Conservation (phyloP, 176 grass and related monocot species). For the Poa pratensis region DNA sequence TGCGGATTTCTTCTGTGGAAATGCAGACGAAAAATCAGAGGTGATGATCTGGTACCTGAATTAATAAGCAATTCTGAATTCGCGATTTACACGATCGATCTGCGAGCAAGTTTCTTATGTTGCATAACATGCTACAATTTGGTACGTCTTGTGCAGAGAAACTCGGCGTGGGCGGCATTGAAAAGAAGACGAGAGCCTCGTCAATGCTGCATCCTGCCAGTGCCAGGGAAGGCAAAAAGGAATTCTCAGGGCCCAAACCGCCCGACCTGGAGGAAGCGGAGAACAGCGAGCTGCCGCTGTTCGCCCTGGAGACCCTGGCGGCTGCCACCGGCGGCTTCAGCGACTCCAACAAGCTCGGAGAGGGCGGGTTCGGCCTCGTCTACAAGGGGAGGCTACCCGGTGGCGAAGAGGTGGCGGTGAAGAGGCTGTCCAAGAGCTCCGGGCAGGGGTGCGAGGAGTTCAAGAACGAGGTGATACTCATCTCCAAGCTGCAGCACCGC, state of each 20-base stretch:
- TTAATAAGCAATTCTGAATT: neutral
- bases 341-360: constrained; percentile 66
- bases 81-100: neutral
- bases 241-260: constrained; percentile 48
- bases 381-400: constrained; percentile 68
- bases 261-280: constrained; percentile 52
- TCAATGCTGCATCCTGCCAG: neutral
- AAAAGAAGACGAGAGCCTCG: neutral
- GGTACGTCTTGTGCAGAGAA: constrained; percentile 15
- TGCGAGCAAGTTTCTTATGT: neutral
- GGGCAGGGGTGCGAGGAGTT: constrained; percentile 68
- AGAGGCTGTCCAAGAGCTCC: constrained; percentile 68
- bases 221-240: neutral
- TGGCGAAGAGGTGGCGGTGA: constrained; percentile 64
- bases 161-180: constrained; percentile 27
- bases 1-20: constrained; percentile 49
- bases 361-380: constrained; percentile 87
- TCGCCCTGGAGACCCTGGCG: constrained; percentile 58
- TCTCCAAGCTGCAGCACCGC: constrained; percentile 72
- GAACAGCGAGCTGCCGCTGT: constrained; percentile 65
- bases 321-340: constrained; percentile 72
- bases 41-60: constrained; percentile 24
- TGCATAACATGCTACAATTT: neutral
- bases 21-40: constrained; percentile 57
- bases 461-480: constrained; percentile 70